These are phyloP conservation scores for Fusarium nodosum DNA, from an alignment of 2,329 filamentous ascomycete species.

Conservation along the genomic window DNA sequence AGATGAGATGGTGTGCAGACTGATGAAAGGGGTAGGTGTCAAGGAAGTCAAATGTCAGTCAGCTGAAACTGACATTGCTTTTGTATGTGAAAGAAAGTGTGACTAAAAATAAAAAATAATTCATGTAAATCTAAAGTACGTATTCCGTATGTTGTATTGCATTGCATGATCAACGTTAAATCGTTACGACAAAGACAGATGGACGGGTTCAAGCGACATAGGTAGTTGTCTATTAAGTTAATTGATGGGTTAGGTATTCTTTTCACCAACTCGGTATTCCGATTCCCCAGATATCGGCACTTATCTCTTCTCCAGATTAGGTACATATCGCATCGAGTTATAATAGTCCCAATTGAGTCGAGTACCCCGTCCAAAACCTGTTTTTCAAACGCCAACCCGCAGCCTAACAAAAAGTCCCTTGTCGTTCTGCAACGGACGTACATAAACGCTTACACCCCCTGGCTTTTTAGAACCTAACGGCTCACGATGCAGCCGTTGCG, in stretches of 20 bases:
- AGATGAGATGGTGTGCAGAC: conserved; percentile 33
- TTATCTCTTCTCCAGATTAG: conserved; percentile 16
- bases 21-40: conserved; percentile 38
- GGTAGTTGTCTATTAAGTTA: background rate
- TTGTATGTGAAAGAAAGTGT: background rate
- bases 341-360: conserved; percentile 2
- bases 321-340: background rate
- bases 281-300: conserved; percentile 34
- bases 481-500: conserved; percentile 5
- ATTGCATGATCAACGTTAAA: background rate
- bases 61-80: conserved; percentile 24
- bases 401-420: conserved; percentile 31
- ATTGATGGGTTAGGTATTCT: conserved; percentile 7
- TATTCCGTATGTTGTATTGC: background rate
- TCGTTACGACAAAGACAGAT: background rate
- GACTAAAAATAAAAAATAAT: background rate
- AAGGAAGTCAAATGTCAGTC: conserved; percentile 1
- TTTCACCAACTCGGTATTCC: conserved; percentile 14
- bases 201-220: background rate
- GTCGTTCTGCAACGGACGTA: background rate
- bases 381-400: conserved; percentile 6
- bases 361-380: conserved; percentile 11
- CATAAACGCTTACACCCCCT: background rate
- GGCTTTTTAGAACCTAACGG: background rate
- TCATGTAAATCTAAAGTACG: background rate